A percentile compares a stretch with the other conserved stretches of the same genome.
These are phyloP conservation scores for Lyophyllum shimeji DNA, from an alignment of 768 basidiomycete genomes.

Conservation along the genomic window DNA sequence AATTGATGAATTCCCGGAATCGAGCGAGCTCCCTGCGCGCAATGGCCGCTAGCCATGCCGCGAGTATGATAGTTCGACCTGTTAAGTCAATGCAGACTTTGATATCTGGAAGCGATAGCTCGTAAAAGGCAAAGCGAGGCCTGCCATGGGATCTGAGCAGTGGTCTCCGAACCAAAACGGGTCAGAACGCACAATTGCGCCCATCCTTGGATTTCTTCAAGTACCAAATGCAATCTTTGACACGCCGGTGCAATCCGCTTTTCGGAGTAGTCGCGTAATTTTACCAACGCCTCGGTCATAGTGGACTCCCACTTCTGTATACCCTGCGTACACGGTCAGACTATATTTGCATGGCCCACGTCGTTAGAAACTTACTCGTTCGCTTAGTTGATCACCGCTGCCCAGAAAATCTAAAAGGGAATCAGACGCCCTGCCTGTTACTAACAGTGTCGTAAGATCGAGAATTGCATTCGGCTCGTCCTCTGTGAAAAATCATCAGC, in stretches of 20 bases:
- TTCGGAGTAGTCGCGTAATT: slow-evolving; percentile 72
- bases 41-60: slow-evolving; percentile 66
- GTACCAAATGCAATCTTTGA: slow-evolving; percentile 71
- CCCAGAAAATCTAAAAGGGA: slow-evolving; percentile 73
- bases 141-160: slow-evolving; percentile 33
- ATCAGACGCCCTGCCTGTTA: slow-evolving; percentile 72
- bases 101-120: slow-evolving; percentile 50
- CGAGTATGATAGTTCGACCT: slow-evolving; percentile 57
- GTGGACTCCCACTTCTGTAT: slow-evolving; percentile 83
- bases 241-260: slow-evolving; percentile 70
- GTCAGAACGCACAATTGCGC: slow-evolving; percentile 53
- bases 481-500: slow-evolving; percentile 37
- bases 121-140: slow-evolving; percentile 55
- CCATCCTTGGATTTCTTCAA: slow-evolving; percentile 83
- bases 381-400: slow-evolving; percentile 78
- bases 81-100: slow-evolving; percentile 51
- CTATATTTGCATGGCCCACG: slow-evolving; percentile 3
- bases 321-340: slow-evolving; percentile 46
- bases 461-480: slow-evolving; percentile 61
- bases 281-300: slow-evolving; percentile 66
- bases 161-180: background rate
- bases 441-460: slow-evolving; percentile 69
- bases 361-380: slow-evolving; percentile 60
- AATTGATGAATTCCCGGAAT: slow-evolving; percentile 78
- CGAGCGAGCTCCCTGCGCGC: slow-evolving; percentile 67